A percentile compares a stretch with the other conserved stretches of the same genome.
These are phyloP conservation scores for Biancaea sappan DNA, from an alignment of 306 rosid species.

Conservation along the genomic window DNA sequence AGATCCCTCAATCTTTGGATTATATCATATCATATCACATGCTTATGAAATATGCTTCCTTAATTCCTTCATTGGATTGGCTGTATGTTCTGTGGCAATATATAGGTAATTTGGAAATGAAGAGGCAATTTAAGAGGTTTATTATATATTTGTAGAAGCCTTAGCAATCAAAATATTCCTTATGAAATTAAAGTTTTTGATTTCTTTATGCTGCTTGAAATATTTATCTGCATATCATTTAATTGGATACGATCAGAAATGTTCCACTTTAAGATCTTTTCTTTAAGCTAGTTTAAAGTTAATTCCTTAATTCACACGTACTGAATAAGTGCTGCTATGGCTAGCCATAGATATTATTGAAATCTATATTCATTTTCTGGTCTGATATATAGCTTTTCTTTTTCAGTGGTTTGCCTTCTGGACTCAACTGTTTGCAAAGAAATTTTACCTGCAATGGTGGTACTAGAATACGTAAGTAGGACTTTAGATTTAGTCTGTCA, in stretches of 20 bases:
- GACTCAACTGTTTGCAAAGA: conserved; percentile 71
- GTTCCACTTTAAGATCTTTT: background rate
- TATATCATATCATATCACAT: background rate
- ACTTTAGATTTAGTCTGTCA: background rate
- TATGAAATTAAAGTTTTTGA: background rate
- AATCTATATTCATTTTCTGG: background rate
- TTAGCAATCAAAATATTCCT: background rate
- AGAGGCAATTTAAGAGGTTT: background rate
- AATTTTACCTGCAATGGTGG: conserved; percentile 69
- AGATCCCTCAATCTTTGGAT: background rate
- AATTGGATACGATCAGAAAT: background rate
- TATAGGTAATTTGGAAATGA: background rate
- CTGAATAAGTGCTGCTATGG: background rate
- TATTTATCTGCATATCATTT: conserved; percentile 6
- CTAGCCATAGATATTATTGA: background rate
- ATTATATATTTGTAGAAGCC: background rate
- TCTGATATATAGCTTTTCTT: conserved; percentile 4
- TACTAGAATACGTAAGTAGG: conserved; percentile 57
- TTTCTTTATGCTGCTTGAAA: background rate
- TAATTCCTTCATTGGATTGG: background rate
- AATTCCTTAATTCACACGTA: too few species aligned
- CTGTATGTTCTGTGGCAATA: background rate
- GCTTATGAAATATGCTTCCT: background rate
- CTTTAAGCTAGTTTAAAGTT: too few species aligned
- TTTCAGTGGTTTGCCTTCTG: conserved; percentile 68